Evolutionary conservation across 768 basidiomycete genomes (phyloP).

Genomic region (Pisolithus albus): DNA sequence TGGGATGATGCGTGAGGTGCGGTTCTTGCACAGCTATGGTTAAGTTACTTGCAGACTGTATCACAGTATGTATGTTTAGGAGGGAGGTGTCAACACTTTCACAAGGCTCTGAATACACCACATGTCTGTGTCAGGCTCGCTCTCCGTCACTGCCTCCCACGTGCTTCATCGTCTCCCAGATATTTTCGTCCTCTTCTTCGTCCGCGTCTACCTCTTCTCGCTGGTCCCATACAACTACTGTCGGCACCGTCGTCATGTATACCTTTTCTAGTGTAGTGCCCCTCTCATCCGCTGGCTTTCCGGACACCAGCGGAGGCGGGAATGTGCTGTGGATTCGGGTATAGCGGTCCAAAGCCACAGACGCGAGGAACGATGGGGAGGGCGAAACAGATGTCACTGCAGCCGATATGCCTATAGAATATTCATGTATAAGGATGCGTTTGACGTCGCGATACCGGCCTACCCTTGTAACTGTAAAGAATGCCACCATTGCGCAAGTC

Average conservation of each 20-base stretch:
- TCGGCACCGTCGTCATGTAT: constrained; percentile 58
- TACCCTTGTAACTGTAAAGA: constrained; percentile 64
- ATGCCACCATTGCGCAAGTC: constrained; percentile 65
- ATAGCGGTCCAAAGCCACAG: constrained; percentile 63
- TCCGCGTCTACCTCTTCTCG: constrained; percentile 8
- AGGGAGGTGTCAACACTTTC: too few relatives aligned
- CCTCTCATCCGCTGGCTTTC: constrained; percentile 48
- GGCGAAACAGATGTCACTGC: constrained; percentile 59
- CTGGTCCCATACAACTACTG: constrained; percentile 58
- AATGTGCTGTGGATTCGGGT: constrained; percentile 60
- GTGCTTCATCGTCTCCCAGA: constrained; percentile 65
- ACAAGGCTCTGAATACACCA: not conserved
- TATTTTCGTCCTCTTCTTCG: constrained; percentile 40
- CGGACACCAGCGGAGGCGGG: constrained; percentile 41
- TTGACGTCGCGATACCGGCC: not conserved
- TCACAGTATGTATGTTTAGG: not conserved
- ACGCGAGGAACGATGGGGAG: constrained; percentile 48
- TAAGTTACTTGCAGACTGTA: too few relatives aligned
- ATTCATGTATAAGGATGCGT: not conserved
- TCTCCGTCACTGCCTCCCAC: constrained; percentile 35
- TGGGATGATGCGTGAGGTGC: too few relatives aligned
- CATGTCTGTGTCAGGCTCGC: constrained; percentile 1
- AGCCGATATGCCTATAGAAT: constrained; percentile 55
- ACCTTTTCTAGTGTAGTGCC: constrained; percentile 58
- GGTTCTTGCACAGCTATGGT: too few relatives aligned